Evolutionary conservation across 352 stramenopile species (phyloP), one percentile per base, ranked within the genome.

Genomic region (Phytophthora kernoviae): DNA sequence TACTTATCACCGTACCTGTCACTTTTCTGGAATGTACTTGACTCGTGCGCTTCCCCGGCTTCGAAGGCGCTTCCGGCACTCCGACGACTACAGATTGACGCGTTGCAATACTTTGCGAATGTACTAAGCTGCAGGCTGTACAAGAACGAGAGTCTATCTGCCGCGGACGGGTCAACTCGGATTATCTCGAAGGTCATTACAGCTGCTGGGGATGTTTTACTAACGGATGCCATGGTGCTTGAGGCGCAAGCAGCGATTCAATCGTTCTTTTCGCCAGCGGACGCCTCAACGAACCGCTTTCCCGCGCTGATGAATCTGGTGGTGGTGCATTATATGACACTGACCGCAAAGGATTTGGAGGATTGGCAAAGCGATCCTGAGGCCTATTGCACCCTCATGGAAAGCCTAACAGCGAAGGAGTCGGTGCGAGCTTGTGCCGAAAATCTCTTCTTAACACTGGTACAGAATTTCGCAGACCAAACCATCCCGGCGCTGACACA

Each of bases 101-200:
- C 84, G 20, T 68, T 96, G 11, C 79, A 89, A 59, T 96, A 93
- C 44, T 82, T 96, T 37, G 65, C 78, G 9, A 96, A 94, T 32
- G 87, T 96, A 24, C 33, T 94, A n/a, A 81, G 77, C 62, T 94
- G 84, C 36, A 68, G 75, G 0, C 44, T 96, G 26, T 96, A 96
- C 77, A 91, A 93, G 65, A 78, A 76, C 26, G 78, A 90, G 45
- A 82, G 75, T 40, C 59, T 92, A 15, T 75, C 70, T 32, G 57
- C 69, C 11, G 47, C 77, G 21, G 71, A 75, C 17, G 70, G 68
- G 5, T 64, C 66, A 10, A 79, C 70, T 18, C 68, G 72, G 14
- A 62, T 90, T 44, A 57, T 89, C 6, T 68, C 62, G n/a, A 93
- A 93, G 51, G 77, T 94, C 22, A 94, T 94, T 51, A 94, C 85